A percentile compares a stretch with the other conserved stretches of the same genome.
These are phyloP conservation scores for Macrocystidia cucumis DNA, from an alignment of 1,284 basidiomycete species.

Conservation along the genomic window DNA sequence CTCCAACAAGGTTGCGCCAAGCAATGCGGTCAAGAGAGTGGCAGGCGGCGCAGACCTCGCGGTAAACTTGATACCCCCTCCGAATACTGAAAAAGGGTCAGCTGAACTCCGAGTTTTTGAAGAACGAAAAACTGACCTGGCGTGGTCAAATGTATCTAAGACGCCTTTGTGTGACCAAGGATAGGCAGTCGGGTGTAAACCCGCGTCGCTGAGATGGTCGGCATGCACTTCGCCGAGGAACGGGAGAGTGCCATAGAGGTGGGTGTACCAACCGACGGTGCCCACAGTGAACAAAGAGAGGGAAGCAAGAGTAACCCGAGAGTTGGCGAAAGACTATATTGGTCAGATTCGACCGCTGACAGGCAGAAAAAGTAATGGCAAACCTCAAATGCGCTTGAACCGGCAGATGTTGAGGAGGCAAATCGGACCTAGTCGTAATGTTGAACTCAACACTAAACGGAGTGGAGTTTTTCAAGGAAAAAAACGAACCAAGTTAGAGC, in stretches of 20 bases:
- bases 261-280: constrained; percentile 93
- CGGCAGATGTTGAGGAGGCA: constrained; percentile 52
- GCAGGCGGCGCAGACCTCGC: constrained; percentile 98
- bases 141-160: constrained; percentile 93
- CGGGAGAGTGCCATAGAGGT: constrained; percentile 85
- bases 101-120: constrained; percentile 5
- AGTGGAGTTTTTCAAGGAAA: constrained; percentile 3
- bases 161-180: constrained; percentile 90
- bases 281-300: constrained; percentile 79
- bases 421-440: constrained; percentile 52
- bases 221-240: constrained; percentile 87
- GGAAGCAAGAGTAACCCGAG: constrained; percentile 73
- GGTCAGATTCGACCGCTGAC: not conserved
- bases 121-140: constrained; percentile 47
- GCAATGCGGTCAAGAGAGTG: constrained; percentile 99
- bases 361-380: constrained; percentile 11
- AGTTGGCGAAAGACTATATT: constrained; percentile 45
- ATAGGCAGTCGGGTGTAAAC: constrained; percentile 84
- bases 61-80: constrained; percentile 98
- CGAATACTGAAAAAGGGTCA: constrained; percentile 64
- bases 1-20: constrained; percentile 99
- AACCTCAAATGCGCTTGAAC: constrained; percentile 55
- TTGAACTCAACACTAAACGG: constrained; percentile 7
- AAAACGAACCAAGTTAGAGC: constrained; percentile 35
- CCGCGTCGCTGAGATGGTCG: constrained; percentile 87